A percentile compares a stretch with the other conserved stretches of the same genome.
Evolutionary conservation across 495 filamentous ascomycete genomes (phyloP).

Genomic region (Xylaria acuta): DNA sequence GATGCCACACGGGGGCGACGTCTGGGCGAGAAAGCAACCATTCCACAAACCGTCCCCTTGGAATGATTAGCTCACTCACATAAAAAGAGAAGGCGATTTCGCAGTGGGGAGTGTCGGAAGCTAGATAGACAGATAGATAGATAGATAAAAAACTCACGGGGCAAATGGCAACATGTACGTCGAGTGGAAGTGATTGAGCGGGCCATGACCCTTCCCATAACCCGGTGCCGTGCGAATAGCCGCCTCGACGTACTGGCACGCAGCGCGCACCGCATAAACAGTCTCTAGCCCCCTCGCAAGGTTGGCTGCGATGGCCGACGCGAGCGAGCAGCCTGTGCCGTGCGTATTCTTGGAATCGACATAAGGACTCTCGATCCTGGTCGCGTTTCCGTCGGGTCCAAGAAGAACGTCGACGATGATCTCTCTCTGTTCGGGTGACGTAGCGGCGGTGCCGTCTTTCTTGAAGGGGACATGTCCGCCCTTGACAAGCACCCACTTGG

Average conservation of each 20-base stretch:
- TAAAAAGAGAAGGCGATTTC: not conserved
- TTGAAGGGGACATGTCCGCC: constrained; percentile 89
- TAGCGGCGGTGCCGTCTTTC: constrained; percentile 61
- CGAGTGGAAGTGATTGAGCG: constrained; percentile 95
- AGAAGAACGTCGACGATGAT: constrained; percentile 77
- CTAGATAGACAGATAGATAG: not conserved
- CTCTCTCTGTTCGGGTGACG: constrained; percentile 61
- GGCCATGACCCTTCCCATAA: constrained; percentile 82
- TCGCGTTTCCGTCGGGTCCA: constrained; percentile 57
- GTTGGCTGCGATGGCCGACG: constrained; percentile 92
- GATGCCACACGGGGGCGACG: constrained; percentile 71
- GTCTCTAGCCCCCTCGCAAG: constrained; percentile 68
- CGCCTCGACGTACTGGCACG: constrained; percentile 80
- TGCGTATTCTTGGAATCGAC: constrained; percentile 81
- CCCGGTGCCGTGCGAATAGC: constrained; percentile 79
- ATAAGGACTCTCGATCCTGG: constrained; percentile 71
- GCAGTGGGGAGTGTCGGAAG: not conserved
- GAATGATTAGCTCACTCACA: constrained; percentile 16
- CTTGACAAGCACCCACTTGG: constrained; percentile 84
- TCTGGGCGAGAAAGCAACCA: constrained; percentile 80
- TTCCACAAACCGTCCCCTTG: constrained; percentile 80
- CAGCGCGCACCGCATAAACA: constrained; percentile 68
- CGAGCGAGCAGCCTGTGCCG: constrained; percentile 93
- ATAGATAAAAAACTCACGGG: constrained; percentile 62
- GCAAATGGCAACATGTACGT: constrained; percentile 78